Conservation (phyloP, 2,329 filamentous ascomycete genomes). For the Teratosphaeriaceae sp. region DNA sequence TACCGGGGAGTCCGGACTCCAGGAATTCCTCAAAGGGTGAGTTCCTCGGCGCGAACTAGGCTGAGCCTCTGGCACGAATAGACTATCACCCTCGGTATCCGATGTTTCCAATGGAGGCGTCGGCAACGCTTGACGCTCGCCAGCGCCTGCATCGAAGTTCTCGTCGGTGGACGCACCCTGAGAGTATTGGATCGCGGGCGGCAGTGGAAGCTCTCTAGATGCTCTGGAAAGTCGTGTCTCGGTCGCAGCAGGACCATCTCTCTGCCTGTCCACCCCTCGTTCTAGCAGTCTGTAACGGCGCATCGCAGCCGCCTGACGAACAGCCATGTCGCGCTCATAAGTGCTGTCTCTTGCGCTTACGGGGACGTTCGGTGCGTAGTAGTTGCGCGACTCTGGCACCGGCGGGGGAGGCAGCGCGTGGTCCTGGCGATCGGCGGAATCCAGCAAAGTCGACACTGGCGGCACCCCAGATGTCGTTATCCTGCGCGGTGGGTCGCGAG, state of each 20-base stretch:
- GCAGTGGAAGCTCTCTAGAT: background rate
- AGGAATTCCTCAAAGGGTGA: slow-evolving; percentile 25
- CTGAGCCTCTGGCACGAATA: slow-evolving; percentile 12
- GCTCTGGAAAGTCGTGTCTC: background rate
- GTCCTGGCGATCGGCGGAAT: slow-evolving; percentile 18
- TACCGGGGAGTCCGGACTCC: slow-evolving; percentile 31
- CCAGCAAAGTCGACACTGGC: slow-evolving; percentile 24
- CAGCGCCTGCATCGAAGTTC: no score
- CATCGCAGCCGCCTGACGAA: background rate
- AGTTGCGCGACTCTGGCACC: slow-evolving; percentile 22
- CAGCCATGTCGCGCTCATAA: background rate
- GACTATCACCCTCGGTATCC: slow-evolving; percentile 14
- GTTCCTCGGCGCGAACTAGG: slow-evolving; percentile 10
- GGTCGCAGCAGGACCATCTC: background rate
- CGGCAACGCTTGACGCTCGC: no score
- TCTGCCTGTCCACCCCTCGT: background rate
- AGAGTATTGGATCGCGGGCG: no score
- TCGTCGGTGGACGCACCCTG: no score
- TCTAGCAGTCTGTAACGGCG: background rate
- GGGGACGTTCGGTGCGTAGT: slow-evolving; percentile 3
- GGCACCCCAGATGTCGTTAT: slow-evolving; percentile 18
- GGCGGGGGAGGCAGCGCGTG: slow-evolving; percentile 13
- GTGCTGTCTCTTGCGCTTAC: background rate
- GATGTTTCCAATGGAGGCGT: slow-evolving; percentile 11
- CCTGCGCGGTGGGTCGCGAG: slow-evolving; percentile 16